Base-by-base conservation (phyloP, 306 rosid species). In the Prunus davidiana region DNA sequence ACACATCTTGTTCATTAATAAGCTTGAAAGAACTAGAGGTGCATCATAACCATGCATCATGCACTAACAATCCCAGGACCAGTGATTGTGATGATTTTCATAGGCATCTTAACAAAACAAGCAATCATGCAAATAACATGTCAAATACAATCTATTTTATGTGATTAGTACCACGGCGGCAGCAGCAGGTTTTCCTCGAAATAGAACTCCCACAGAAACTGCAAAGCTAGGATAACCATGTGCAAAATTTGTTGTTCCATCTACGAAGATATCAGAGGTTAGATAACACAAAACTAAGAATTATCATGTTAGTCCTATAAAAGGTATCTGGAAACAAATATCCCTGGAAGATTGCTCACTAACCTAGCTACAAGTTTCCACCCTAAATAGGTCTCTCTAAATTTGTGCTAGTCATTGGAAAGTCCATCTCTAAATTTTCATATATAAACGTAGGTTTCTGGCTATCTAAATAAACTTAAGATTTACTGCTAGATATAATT, bases 161-260 rank as follows among this genome's bases (percentile, higher is more conserved):
- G 14, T 3, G n/a, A 20, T 72, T 47, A 71, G 58, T 80, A 94
- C 99, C 97, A 95, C 99, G 3, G 96, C 82, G 54, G 97, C 97
- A 72, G 97, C 97, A 49, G 89, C 92, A 78, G 99, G 99, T 76
- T 85, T 92, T 83, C 99, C 99, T 78, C 82, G 87, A 82, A 84
- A 90, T 38, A 95, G 75, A 82, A 95, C 97, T 71, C 97, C 99
- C 54, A 95, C 89, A 71, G 99, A 92, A 68, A 95, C 99, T 8
- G 97, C 97, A 88, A 95, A 95, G 86, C 89, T 82, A 43, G 97
- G 97, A 83, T 95, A 95, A 80, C 97, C 87, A 27, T 92, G 99
- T 16, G 99, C 97, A 69, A 92, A 95, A 85, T 95, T 95, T 82
- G 99, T 95, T 16, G 99, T 95, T 70, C 99, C 99, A 82, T 95